Conservation (phyloP, 73 alveolate genomes). For the Stentor coeruleus region DNA sequence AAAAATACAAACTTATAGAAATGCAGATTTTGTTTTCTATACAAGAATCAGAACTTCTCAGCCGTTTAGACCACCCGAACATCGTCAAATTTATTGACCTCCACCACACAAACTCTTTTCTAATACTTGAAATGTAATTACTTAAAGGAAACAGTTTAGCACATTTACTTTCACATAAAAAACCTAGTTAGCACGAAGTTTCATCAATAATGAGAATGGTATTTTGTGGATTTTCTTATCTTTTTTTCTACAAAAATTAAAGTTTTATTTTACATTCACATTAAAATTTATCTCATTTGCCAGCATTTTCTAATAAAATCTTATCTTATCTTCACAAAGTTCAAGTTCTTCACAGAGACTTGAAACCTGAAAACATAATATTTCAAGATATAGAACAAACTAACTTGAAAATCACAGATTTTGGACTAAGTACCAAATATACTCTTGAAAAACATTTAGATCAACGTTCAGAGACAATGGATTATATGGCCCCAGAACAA, state of each 20-base stretch:
- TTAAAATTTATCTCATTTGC: no score
- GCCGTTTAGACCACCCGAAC: constrained; percentile 13
- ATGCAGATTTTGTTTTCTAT: constrained; percentile 19
- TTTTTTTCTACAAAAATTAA: no score
- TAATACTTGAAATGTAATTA: constrained; percentile 62
- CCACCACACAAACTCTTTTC: not conserved
- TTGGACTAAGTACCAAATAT: no score
- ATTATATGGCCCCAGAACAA: no score
- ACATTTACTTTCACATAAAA: constrained; percentile 29
- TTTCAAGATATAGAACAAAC: no score
- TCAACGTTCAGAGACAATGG: no score
- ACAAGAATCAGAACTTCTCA: constrained; percentile 40
- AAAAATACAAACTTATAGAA: constrained; percentile 26
- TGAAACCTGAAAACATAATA: constrained; percentile 56
- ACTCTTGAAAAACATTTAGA: no score
- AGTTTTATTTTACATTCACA: no score
- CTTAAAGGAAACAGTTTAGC: constrained; percentile 59
- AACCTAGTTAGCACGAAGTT: constrained; percentile 10
- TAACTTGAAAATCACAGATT: no score
- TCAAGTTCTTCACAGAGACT: constrained; percentile 57
- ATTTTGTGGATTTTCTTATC: not conserved
- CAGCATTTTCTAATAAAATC: no score
- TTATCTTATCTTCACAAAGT: constrained; percentile 21
- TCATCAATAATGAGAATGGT: constrained; percentile 19
- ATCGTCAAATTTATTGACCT: constrained; percentile 27